These are phyloP conservation scores for Talaromyces sp. DNA, from an alignment of 2,329 filamentous ascomycete genomes.

Conservation along the genomic window DNA sequence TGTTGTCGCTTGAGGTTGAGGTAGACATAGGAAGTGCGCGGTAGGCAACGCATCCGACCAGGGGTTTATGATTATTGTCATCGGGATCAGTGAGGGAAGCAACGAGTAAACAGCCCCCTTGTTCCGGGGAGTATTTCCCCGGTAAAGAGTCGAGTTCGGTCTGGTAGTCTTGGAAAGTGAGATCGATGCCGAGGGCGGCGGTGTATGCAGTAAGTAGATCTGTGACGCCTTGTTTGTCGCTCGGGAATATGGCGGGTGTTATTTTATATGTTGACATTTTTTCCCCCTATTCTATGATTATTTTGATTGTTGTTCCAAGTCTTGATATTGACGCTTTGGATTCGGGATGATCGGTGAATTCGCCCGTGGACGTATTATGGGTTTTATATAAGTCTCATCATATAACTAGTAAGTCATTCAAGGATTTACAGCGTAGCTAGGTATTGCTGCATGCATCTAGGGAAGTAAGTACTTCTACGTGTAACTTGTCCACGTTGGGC, in stretches of 20 bases:
- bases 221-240: constrained; percentile 41
- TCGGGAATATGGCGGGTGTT: constrained; percentile 33
- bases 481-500: no score
- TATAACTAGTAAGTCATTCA: no score
- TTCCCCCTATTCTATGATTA: no score
- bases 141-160: constrained; percentile 50
- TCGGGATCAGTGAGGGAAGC: constrained; percentile 45
- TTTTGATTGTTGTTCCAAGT: no score
- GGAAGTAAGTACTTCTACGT: no score
- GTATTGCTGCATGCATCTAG: no score
- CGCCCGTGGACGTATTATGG: no score
- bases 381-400: no score
- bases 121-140: constrained; percentile 47
- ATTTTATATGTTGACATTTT: constrained; percentile 23
- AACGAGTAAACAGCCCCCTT: constrained; percentile 47
- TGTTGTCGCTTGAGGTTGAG: no score
- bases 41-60: constrained; percentile 49
- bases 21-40: constrained; percentile 29
- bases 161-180: constrained; percentile 53
- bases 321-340: neutral
- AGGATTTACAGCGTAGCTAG: no score
- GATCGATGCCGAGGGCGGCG: constrained; percentile 47
- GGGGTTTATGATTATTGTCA: constrained; percentile 6
- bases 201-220: constrained; percentile 43
- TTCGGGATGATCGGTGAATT: no score